Evolutionary conservation across 176 grass and related monocot species (phyloP).

Genomic region (Ampelocalamus luodianensis): DNA sequence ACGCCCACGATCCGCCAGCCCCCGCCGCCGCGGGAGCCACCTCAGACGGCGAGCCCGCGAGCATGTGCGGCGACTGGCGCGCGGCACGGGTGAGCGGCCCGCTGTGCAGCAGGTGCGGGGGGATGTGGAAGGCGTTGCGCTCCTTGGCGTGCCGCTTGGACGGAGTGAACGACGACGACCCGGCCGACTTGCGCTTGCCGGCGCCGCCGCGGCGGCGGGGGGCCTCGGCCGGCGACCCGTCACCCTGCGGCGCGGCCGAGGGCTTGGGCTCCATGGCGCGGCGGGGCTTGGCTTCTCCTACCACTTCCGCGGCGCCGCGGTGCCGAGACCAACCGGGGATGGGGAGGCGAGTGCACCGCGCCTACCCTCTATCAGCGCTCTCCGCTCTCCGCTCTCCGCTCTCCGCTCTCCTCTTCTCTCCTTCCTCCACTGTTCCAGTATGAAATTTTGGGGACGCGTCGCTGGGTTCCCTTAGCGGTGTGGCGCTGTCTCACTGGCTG

Average conservation of each 20-base stretch:
- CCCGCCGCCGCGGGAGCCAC: constrained; percentile 36
- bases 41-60: constrained; percentile 34
- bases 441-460: constrained; percentile 25
- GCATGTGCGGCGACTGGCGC: constrained; percentile 87
- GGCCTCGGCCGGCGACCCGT: constrained; percentile 46
- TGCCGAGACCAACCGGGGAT: constrained; percentile 33
- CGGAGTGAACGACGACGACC: constrained; percentile 54
- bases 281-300: background rate
- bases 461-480: constrained; percentile 45
- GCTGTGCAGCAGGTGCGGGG: constrained; percentile 71
- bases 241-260: constrained; percentile 38
- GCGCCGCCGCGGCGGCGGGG: constrained; percentile 58
- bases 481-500: background rate
- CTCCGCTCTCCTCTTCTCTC: constrained; percentile 9
- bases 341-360: constrained; percentile 43
- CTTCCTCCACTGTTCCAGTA: background rate
- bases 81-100: constrained; percentile 90
- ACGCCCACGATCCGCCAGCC: constrained; percentile 37
- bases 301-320: background rate
- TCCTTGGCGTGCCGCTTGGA: constrained; percentile 97
- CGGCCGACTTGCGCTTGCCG: constrained; percentile 78
- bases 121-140: constrained; percentile 68
- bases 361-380: constrained; percentile 23
- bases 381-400: background rate
- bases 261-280: constrained; percentile 70